phyloP scores from a whole-genome alignment of 192 early-diverging fungal genomes.

The Coemansia sp. region DNA sequence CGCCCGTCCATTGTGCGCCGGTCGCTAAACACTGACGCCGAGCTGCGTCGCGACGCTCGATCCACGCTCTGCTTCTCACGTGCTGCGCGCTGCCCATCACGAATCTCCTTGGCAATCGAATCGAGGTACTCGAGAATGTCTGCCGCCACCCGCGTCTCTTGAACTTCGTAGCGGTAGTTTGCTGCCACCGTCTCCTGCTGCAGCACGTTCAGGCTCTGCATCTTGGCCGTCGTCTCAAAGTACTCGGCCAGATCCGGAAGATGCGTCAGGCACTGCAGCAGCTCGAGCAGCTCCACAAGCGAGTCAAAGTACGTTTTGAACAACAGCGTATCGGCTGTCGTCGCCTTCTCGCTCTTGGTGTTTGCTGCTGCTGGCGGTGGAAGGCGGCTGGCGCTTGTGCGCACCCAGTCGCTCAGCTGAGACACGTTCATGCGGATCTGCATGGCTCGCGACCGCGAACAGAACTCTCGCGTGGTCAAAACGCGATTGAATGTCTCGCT shows the following conservation, averaged over 20 bases:
- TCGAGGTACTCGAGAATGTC: slow-evolving; percentile 78
- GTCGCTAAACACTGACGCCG: slow-evolving; percentile 38
- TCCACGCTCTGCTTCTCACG: slow-evolving; percentile 43
- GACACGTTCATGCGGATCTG: slow-evolving; percentile 84
- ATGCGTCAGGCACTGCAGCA: slow-evolving; percentile 78
- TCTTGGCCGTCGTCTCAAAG: slow-evolving; percentile 69
- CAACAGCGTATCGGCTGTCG: slow-evolving; percentile 26
- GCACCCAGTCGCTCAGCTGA: slow-evolving; percentile 82
- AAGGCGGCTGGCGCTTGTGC: slow-evolving; percentile 56
- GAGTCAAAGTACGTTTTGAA: slow-evolving; percentile 57
- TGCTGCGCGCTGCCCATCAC: slow-evolving; percentile 50
- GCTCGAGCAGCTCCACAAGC: slow-evolving; percentile 75
- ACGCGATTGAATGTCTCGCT: slow-evolving; percentile 85
- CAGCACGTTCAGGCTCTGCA: slow-evolving; percentile 66
- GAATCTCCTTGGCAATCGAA: slow-evolving; percentile 70
- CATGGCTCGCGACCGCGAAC: slow-evolving; percentile 77
- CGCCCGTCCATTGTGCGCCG: slow-evolving; percentile 51
- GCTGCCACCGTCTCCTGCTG: slow-evolving; percentile 74
- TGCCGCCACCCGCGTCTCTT: slow-evolving; percentile 66
- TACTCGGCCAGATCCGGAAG: slow-evolving; percentile 71
- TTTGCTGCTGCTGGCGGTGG: slow-evolving; percentile 1
- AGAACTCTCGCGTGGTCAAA: slow-evolving; percentile 69
- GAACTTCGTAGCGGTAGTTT: slow-evolving; percentile 87
- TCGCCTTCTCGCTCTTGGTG: neutral
- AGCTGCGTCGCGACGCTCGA: slow-evolving; percentile 40